Conservation (phyloP, 768 basidiomycete species). For the Rhizopogon salebrosus region DNA sequence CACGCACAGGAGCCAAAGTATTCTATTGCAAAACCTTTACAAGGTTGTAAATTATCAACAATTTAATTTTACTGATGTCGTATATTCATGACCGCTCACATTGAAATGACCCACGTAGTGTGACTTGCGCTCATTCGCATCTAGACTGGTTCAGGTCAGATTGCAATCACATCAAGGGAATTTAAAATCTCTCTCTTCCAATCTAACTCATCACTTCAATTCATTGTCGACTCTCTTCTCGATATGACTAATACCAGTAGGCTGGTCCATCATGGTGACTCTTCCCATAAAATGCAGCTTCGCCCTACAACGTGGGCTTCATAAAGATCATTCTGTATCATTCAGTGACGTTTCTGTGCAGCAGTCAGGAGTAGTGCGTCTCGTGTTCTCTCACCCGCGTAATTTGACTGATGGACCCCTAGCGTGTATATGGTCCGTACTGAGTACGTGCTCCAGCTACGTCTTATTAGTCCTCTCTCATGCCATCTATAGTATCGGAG, state of each 20-base stretch:
- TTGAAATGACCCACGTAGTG: background rate
- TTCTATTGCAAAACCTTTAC: too few relatives aligned
- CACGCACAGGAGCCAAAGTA: too few relatives aligned
- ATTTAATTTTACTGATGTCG: too few relatives aligned
- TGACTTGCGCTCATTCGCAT: background rate
- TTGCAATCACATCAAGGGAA: background rate
- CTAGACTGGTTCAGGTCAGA: background rate
- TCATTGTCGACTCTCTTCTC: background rate
- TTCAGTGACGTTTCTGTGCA: constrained; percentile 16
- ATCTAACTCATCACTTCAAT: background rate
- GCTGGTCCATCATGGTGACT: background rate
- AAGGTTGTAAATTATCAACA: too few relatives aligned
- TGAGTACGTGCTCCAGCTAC: constrained; percentile 10
- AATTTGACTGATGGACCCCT: constrained; percentile 1
- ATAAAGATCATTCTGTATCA: constrained; percentile 2
- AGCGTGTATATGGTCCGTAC: constrained; percentile 30
- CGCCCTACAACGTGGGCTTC: constrained; percentile 4
- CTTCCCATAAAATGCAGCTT: background rate
- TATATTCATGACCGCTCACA: background rate
- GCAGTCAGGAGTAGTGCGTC: constrained; percentile 19
- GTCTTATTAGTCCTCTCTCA: background rate
- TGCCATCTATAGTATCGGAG: constrained; percentile 30
- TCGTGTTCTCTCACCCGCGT: constrained; percentile 1
- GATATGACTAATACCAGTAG: background rate
- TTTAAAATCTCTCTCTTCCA: background rate